These are phyloP conservation scores for Vigna unguiculata DNA, from an alignment of 306 rosid genomes.

Conservation along the genomic window DNA sequence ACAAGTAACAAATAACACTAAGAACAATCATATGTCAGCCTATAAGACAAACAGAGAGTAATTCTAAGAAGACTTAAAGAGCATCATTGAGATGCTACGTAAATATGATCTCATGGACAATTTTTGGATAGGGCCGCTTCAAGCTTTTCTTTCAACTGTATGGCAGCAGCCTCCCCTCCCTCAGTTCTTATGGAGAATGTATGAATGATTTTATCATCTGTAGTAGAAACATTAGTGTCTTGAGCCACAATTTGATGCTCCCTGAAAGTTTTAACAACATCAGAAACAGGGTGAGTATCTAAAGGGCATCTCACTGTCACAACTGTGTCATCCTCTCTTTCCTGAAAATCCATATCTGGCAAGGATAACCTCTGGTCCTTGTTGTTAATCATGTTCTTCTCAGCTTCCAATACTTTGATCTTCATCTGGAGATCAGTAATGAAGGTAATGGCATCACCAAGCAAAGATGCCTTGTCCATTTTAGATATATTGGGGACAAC, in stretches of 20 bases:
- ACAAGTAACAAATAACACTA: constrained; percentile 19
- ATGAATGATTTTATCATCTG: constrained; percentile 62
- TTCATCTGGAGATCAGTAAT: constrained; percentile 89
- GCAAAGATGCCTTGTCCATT: constrained; percentile 96
- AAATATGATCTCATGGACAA: constrained; percentile 32
- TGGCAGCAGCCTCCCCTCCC: constrained; percentile 71
- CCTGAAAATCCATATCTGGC: constrained; percentile 82
- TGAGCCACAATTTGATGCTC: constrained; percentile 77
- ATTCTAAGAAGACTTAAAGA: constrained; percentile 23
- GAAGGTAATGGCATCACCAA: constrained; percentile 85
- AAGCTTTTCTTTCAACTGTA: constrained; percentile 80
- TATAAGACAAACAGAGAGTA: constrained; percentile 24
- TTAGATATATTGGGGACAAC: constrained; percentile 95
- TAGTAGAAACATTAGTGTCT: constrained; percentile 65
- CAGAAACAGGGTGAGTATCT: constrained; percentile 84
- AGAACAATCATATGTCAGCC: constrained; percentile 14
- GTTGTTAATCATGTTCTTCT: constrained; percentile 61
- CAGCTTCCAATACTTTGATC: constrained; percentile 81
- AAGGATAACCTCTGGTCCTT: constrained; percentile 49
- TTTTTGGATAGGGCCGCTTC: constrained; percentile 67
- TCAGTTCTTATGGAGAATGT: constrained; percentile 76
- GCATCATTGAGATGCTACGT: constrained; percentile 37
- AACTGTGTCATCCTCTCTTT: constrained; percentile 72
- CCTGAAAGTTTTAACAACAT: constrained; percentile 59
- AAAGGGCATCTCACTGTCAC: constrained; percentile 75